Conservation (phyloP, 768 basidiomycete genomes). For the Neoboletus brunneissimus region DNA sequence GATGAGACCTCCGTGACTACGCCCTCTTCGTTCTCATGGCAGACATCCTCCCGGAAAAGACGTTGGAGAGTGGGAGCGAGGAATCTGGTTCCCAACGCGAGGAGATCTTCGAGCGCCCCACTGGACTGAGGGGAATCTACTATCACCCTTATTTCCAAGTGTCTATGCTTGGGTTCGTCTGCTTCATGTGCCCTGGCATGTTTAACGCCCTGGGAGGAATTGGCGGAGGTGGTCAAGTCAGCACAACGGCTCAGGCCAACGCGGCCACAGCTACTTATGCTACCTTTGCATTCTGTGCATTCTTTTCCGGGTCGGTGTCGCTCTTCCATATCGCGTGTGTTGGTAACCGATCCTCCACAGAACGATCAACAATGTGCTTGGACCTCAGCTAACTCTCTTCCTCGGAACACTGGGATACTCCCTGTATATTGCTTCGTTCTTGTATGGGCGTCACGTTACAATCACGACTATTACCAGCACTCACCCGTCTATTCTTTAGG, state of each 20-base stretch:
- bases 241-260: constrained; percentile 63
- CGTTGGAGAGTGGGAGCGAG: constrained; percentile 27
- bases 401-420: constrained; percentile 76
- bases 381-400: constrained; percentile 69
- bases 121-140: constrained; percentile 54
- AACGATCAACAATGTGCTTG: constrained; percentile 77
- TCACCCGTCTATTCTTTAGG: constrained; percentile 34
- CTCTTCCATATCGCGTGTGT: neutral
- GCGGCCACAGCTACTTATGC: constrained; percentile 67
- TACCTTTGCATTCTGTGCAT: constrained; percentile 57
- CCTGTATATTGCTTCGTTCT: constrained; percentile 69
- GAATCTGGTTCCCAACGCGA: constrained; percentile 27
- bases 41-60: constrained; percentile 18
- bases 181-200: constrained; percentile 61
- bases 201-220: constrained; percentile 81
- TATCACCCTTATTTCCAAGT: constrained; percentile 48
- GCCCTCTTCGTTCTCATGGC: constrained; percentile 10
- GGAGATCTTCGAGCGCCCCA: constrained; percentile 45
- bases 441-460: constrained; percentile 43
- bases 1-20: neutral
- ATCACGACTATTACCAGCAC: neutral
- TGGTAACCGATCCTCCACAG: constrained; percentile 33
- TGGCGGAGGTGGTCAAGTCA: constrained; percentile 75
- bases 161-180: constrained; percentile 62
- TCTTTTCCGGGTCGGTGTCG: constrained; percentile 64